Base-by-base conservation (phyloP, 371 early-diverging fungal species). In the Nematocida ironsii region DNA sequence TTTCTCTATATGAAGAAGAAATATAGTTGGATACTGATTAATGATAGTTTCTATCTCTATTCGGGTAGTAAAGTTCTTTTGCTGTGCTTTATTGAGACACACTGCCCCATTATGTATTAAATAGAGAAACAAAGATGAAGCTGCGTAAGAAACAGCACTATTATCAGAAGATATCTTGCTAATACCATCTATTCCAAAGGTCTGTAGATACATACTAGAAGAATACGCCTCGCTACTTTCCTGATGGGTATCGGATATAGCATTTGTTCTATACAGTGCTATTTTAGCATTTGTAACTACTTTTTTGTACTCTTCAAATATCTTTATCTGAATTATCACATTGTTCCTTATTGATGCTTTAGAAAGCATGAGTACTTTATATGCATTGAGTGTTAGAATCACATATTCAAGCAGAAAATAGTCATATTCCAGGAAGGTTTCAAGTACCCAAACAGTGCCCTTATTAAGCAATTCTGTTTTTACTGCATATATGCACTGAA, bases 331-430 rank as follows among this genome's bases (percentile, higher is more conserved):
- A 7, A 54, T 5, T 39, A 20, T 50, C 6, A n/a, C 56, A 33
- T 56, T 68, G 44, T 52, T 54, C 11, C 33, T 5, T 50, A 70
- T 23, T 16, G 27, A 40, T 20, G 55, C 5, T 44, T 52, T 54
- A 5, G 80, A 62, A 4, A 68, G 16, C 13, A 45, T 27, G 27
- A 78, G 44, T 16, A 70, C 57, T 6, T 67, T 48, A 74, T 57
- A 58, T 20, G 48, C 5, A 13, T 23, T 44, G 23, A 78, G 5
- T 25, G 71, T n/a, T 9, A 78, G 44, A 11, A 71, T 58, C 6
- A 78, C 16, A 70, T 39, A 78, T 48, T 78, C 80, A 11, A 69
- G 27, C 7, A 78, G 70, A 40, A 70, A 68, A 39, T 69, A 78
- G 45, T 78, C 80, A n/a, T 58, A 18, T 13, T 58, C 61, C 4